Percentiles rank a stretch among this genome's conserved stretches.
Conservation (phyloP, 2,329 filamentous ascomycete genomes). For the Cladosporium sp. region DNA sequence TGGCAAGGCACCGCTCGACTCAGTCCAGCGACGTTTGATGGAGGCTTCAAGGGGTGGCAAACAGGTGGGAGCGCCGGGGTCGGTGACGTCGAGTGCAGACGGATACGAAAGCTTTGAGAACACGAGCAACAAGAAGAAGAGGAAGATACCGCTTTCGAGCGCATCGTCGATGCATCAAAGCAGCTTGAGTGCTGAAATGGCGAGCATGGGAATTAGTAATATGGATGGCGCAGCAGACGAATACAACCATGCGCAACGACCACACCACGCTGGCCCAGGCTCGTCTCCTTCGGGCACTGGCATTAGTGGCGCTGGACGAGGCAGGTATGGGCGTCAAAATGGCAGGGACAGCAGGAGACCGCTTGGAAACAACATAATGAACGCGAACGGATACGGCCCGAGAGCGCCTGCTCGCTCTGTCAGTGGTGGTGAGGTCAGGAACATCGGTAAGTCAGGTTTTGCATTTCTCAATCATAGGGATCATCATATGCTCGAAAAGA, state of each 20-base stretch:
- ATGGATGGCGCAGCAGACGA: constrained; percentile 38
- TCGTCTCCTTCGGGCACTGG: constrained; percentile 55
- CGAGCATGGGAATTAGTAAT: constrained; percentile 60
- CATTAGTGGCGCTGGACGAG: constrained; percentile 81
- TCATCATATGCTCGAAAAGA: not conserved
- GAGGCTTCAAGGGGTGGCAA: constrained; percentile 35
- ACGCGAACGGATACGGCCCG: constrained; percentile 39
- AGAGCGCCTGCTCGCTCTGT: constrained; percentile 12
- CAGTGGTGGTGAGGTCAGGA: constrained; percentile 17
- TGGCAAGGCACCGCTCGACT: constrained; percentile 33
- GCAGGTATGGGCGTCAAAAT: constrained; percentile 69
- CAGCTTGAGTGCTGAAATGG: constrained; percentile 63
- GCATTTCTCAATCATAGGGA: not conserved
- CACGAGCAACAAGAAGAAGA: constrained; percentile 98
- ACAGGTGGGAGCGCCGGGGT: constrained; percentile 45
- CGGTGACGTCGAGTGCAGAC: constrained; percentile 70
- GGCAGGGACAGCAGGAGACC: constrained; percentile 44
- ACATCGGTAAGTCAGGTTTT: constrained; percentile 14
- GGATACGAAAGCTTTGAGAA: constrained; percentile 98
- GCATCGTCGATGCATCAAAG: constrained; percentile 63
- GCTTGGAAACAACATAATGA: constrained; percentile 43
- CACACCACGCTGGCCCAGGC: constrained; percentile 56
- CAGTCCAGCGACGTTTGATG: constrained; percentile 37
- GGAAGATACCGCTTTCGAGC: constrained; percentile 91
- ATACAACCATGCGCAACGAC: constrained; percentile 49